Evolutionary conservation across 2,329 filamentous ascomycete genomes (phyloP).

Genomic region (Nigrograna mackinnonii): DNA sequence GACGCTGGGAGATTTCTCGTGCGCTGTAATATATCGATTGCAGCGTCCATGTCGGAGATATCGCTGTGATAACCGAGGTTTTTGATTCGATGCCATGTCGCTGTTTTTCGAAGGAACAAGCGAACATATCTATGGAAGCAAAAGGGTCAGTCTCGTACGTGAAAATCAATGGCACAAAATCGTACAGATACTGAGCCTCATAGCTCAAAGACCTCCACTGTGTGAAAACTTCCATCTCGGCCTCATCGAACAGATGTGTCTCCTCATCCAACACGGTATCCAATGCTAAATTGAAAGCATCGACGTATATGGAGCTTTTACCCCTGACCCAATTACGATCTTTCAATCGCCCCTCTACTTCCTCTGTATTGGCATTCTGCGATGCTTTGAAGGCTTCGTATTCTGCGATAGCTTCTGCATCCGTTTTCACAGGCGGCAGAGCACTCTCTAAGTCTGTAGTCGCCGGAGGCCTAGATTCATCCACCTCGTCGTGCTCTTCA

Average conservation of each 20-base stretch:
- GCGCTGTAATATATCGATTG: slow-evolving; percentile 68
- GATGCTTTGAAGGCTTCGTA: slow-evolving; percentile 74
- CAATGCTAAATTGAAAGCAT: slow-evolving; percentile 92
- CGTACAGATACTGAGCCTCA: slow-evolving; percentile 87
- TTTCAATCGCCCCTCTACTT: slow-evolving; percentile 55
- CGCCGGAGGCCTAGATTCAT: slow-evolving; percentile 4
- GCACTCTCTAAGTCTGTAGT: slow-evolving; percentile 72
- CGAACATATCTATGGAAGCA: slow-evolving; percentile 79
- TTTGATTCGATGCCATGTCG: slow-evolving; percentile 84
- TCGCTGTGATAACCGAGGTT: slow-evolving; percentile 81
- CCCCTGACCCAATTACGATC: slow-evolving; percentile 71
- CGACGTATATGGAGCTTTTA: slow-evolving; percentile 90
- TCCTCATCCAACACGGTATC: slow-evolving; percentile 90
- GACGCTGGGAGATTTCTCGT: slow-evolving; percentile 58
- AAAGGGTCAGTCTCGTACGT: slow-evolving; percentile 1
- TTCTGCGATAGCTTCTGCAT: slow-evolving; percentile 74
- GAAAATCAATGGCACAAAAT: no score
- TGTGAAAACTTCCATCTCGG: slow-evolving; percentile 75
- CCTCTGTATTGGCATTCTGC: slow-evolving; percentile 44
- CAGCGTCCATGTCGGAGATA: slow-evolving; percentile 71
- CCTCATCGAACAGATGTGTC: slow-evolving; percentile 80
- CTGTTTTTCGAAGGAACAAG: slow-evolving; percentile 88
- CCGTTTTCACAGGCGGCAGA: slow-evolving; percentile 66
- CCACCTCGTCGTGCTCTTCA: slow-evolving; percentile 39
- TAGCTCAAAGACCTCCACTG: slow-evolving; percentile 76